phyloP scores from a whole-genome alignment of 495 filamentous ascomycete genomes.

The Aspergillus ellipticus region DNA sequence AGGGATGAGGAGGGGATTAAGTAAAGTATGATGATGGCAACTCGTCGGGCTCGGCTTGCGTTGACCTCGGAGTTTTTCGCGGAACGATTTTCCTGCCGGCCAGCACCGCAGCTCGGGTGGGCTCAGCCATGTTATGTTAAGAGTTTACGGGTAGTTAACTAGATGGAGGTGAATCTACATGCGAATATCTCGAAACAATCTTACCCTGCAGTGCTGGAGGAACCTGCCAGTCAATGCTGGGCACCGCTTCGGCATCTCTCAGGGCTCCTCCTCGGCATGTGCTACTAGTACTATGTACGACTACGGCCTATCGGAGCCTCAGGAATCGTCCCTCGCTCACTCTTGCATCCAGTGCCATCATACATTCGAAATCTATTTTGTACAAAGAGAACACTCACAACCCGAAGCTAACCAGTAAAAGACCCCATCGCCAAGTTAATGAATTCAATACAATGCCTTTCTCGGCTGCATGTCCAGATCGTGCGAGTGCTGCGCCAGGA shows the following conservation, averaged over 20 bases:
- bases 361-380: conserved; percentile 29
- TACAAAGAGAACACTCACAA: conserved; percentile 26
- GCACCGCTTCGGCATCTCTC: too few species aligned
- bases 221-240: too few species aligned
- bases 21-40: conserved; percentile 3
- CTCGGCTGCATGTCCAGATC: conserved; percentile 52
- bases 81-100: conserved; percentile 19
- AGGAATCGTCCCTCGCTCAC: not conserved
- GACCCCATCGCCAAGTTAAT: conserved; percentile 9
- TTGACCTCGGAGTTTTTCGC: conserved; percentile 25
- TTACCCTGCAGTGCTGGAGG: too few species aligned
- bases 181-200: too few species aligned
- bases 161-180: too few species aligned
- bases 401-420: conserved; percentile 9
- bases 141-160: too few species aligned
- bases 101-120: not conserved
- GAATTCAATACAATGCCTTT: conserved; percentile 32
- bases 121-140: too few species aligned
- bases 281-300: not conserved
- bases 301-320: not conserved
- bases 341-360: conserved; percentile 2
- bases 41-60: conserved; percentile 25
- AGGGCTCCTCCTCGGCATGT: too few species aligned
- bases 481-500: conserved; percentile 71
- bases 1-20: conserved; percentile 14